Percentiles rank a stretch among this genome's conserved stretches.
Conservation (phyloP, 208 protist genomes). For the Tritrichomonas foetus region DNA sequence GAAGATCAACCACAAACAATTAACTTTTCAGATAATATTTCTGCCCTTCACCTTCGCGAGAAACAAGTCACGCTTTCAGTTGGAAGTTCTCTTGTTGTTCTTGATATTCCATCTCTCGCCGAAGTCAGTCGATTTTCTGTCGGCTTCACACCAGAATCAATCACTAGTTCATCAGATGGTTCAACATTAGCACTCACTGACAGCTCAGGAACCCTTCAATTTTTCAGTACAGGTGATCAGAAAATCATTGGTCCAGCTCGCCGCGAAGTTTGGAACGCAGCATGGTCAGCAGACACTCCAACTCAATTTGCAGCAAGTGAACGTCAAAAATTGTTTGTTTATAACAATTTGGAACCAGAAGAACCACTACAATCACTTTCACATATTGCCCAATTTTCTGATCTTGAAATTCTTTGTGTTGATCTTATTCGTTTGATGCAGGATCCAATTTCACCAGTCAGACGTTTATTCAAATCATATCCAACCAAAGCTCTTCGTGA, state of each 20-base stretch:
- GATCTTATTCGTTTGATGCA: constrained; percentile 82
- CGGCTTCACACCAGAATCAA: neutral
- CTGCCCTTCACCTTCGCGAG: neutral
- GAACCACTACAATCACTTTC: constrained; percentile 64
- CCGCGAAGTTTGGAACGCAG: neutral
- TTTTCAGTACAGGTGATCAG: neutral
- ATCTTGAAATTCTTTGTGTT: constrained; percentile 72
- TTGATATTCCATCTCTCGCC: neutral
- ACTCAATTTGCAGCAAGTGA: constrained; percentile 78
- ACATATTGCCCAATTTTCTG: constrained; percentile 80
- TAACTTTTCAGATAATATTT: neutral
- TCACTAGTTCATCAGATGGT: neutral
- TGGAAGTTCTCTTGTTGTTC: neutral
- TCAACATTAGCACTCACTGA: neutral
- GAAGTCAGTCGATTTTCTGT: neutral
- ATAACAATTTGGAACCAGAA: constrained; percentile 71
- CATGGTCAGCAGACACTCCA: constrained; percentile 68
- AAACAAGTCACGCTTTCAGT: neutral
- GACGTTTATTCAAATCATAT: constrained; percentile 72
- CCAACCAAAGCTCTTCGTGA: constrained; percentile 77
- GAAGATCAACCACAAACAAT: neutral
- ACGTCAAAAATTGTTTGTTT: constrained; percentile 64
- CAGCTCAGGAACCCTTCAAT: neutral
- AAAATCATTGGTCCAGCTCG: neutral
- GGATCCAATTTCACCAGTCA: constrained; percentile 73